These are phyloP conservation scores for Aureobasidium sp. DNA, from an alignment of 2,329 filamentous ascomycete species.

Conservation along the genomic window DNA sequence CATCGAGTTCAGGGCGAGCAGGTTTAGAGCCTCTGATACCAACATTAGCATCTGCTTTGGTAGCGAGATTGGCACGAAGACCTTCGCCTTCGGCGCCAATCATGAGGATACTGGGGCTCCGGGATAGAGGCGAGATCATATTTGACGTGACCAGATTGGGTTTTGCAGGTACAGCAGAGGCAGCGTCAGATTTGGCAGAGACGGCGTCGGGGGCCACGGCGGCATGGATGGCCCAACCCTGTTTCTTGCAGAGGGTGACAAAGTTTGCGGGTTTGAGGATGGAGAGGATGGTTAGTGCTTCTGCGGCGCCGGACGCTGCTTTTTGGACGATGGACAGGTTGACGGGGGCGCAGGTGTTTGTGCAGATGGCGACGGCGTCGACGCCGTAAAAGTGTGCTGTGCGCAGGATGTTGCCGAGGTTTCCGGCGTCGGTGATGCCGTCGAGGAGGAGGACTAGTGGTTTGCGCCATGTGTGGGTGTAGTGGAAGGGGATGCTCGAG, in stretches of 20 bases:
- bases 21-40: slow-evolving; percentile 46
- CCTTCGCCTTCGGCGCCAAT: slow-evolving; percentile 78
- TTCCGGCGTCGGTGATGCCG: slow-evolving; percentile 72
- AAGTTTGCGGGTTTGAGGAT: slow-evolving; percentile 63
- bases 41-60: slow-evolving; percentile 56
- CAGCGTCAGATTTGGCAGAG: slow-evolving; percentile 19
- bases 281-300: slow-evolving; percentile 67
- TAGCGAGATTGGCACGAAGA: slow-evolving; percentile 56
- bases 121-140: slow-evolving; percentile 13
- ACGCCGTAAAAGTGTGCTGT: slow-evolving; percentile 87
- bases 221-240: slow-evolving; percentile 79
- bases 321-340: slow-evolving; percentile 76
- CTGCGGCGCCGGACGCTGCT: slow-evolving; percentile 79
- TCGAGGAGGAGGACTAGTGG: slow-evolving; percentile 71
- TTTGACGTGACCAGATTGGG: background rate
- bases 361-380: slow-evolving; percentile 72
- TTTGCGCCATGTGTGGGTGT: slow-evolving; percentile 40
- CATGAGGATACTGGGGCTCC: slow-evolving; percentile 64
- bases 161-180: slow-evolving; percentile 13
- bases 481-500: slow-evolving; percentile 25
- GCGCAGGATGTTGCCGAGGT: slow-evolving; percentile 82
- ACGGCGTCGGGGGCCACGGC: slow-evolving; percentile 47
- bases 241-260: slow-evolving; percentile 56
- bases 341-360: slow-evolving; percentile 63
- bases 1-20: slow-evolving; percentile 29